phyloP scores from a whole-genome alignment of 305 asterid genomes.

The Lippia alba region DNA sequence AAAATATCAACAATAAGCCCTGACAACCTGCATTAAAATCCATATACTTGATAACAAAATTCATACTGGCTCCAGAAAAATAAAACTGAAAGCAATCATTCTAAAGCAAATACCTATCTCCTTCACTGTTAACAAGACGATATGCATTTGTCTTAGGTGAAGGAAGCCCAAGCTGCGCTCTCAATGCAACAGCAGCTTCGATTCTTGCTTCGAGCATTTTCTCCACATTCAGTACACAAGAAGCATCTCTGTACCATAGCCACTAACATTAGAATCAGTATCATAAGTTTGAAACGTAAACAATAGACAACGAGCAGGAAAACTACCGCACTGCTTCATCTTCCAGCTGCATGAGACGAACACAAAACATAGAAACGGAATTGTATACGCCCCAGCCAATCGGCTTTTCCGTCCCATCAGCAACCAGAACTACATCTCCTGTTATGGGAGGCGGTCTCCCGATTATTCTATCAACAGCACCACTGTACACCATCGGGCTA shows the following conservation, averaged over 20 bases:
- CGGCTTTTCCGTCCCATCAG: conserved; percentile 83
- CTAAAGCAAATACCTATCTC: conserved; percentile 66
- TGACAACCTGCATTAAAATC: conserved; percentile 70
- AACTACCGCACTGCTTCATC: conserved; percentile 70
- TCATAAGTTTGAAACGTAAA: conserved; percentile 16
- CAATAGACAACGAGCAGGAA: neutral
- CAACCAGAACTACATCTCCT: conserved; percentile 88
- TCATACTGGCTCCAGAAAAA: too few species aligned
- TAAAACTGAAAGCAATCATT: too few species aligned
- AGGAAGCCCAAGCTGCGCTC: conserved; percentile 54
- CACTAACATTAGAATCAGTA: conserved; percentile 26
- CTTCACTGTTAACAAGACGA: conserved; percentile 83
- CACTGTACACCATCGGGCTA: conserved; percentile 96
- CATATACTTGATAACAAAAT: conserved; percentile 5
- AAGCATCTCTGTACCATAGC: conserved; percentile 69
- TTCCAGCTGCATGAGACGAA: conserved; percentile 91
- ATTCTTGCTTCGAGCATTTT: conserved; percentile 49
- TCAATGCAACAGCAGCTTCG: conserved; percentile 48
- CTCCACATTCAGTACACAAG: conserved; percentile 50
- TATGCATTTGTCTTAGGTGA: conserved; percentile 53
- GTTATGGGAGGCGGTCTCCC: conserved; percentile 92
- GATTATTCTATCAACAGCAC: conserved; percentile 90
- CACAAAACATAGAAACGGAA: conserved; percentile 92
- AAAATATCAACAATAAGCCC: conserved; percentile 90
- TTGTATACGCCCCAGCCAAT: conserved; percentile 95